Conservation (phyloP, 2,329 filamentous ascomycete genomes). For the Byssoonygena ceratinophila region DNA sequence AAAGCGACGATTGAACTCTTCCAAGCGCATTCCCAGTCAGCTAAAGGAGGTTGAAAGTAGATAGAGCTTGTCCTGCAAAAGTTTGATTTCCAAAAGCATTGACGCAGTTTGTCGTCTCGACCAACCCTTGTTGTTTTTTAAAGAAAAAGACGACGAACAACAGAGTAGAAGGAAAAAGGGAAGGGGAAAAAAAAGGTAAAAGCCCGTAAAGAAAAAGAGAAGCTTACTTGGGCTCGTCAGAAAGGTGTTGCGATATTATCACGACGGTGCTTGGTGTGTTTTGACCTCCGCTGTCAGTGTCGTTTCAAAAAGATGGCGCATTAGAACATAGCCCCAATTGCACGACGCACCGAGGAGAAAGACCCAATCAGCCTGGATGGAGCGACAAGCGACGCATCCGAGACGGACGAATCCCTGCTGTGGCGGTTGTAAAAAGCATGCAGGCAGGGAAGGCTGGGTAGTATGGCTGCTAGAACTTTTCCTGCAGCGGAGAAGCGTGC, state of each 20-base stretch:
- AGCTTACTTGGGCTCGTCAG: background rate
- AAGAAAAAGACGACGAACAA: too few relatives aligned
- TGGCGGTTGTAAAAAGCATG: background rate
- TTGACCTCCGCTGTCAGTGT: background rate
- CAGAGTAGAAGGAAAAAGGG: background rate
- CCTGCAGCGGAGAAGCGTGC: background rate
- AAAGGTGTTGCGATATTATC: background rate
- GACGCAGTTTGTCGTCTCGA: background rate
- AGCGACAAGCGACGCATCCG: background rate
- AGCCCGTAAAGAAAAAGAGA: background rate
- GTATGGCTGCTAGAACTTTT: background rate
- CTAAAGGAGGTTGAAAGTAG: background rate
- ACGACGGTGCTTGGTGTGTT: background rate
- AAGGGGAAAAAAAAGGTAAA: background rate
- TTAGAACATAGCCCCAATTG: conserved; percentile 2
- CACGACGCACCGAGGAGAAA: background rate
- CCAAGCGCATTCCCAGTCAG: background rate
- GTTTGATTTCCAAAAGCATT: background rate
- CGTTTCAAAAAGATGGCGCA: conserved; percentile 2
- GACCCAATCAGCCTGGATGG: background rate
- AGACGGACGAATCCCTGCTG: background rate
- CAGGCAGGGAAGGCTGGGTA: background rate
- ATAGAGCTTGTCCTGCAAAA: background rate
- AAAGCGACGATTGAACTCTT: background rate
- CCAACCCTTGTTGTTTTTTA: too few relatives aligned